phyloP scores from a whole-genome alignment of 2,329 filamentous ascomycete species.

The Fusarium algeriense region DNA sequence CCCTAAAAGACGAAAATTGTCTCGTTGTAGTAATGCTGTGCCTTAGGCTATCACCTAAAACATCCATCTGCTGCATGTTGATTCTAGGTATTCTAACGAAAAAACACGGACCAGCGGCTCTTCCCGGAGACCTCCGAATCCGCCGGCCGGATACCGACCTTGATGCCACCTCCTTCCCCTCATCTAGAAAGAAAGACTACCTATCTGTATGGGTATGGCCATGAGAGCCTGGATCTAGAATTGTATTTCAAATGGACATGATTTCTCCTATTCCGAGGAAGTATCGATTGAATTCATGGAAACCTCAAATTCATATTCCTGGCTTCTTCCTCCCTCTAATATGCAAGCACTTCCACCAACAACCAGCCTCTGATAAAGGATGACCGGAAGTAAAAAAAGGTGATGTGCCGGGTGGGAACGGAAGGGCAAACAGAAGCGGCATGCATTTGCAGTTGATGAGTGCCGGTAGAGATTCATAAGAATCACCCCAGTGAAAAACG shows the following conservation, averaged over 20 bases:
- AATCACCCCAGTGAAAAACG: background rate
- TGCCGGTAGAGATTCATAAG: background rate
- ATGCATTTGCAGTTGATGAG: background rate
- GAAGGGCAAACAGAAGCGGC: constrained; percentile 16
- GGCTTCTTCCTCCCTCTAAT: background rate
- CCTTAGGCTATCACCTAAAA: constrained; percentile 20
- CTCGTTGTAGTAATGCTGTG: constrained; percentile 35
- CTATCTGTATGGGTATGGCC: background rate
- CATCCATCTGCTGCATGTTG: constrained; percentile 11
- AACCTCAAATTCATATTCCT: background rate
- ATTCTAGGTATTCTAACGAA: constrained; percentile 19
- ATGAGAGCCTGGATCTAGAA: background rate
- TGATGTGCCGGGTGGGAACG: constrained; percentile 29
- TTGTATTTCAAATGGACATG: background rate
- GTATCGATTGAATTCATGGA: background rate
- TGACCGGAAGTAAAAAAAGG: constrained; percentile 5
- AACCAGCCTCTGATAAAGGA: constrained; percentile 17
- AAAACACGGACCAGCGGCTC: constrained; percentile 45
- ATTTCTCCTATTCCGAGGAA: background rate
- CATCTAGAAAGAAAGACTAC: background rate
- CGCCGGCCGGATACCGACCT: constrained; percentile 20
- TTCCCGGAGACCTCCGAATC: constrained; percentile 39
- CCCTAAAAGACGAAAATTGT: constrained; percentile 28
- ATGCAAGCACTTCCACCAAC: constrained; percentile 38
- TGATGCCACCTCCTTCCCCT: constrained; percentile 22